Base-by-base conservation (phyloP, 2,329 filamentous ascomycete species). In the Didymella glomerata region DNA sequence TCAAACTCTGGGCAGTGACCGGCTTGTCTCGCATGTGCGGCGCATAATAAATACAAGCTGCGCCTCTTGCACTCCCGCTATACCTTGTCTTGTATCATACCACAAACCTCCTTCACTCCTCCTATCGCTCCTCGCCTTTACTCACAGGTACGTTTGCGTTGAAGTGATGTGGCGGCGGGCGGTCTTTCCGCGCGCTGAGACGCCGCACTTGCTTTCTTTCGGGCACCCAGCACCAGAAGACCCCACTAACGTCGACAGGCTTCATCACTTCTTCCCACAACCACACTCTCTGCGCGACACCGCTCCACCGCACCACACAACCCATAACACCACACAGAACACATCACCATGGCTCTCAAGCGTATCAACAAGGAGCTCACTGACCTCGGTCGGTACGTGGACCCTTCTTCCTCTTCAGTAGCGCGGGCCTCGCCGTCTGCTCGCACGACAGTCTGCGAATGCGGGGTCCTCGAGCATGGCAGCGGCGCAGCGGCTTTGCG, bases 351-450 rank as follows among this genome's bases (percentile, higher is more conserved):
- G 91, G 91, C 91, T 81, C 87, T 95, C 75, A 95, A 95, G 90
- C 89, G 91, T 82, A 95, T 95, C 82, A 94, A 94, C 87, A 95
- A 93, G 89, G 91, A 95, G 83, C 88, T 95, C 79, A 89, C 90
- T 81, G 91, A 95, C 80, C 86, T 95, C 81, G 91, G 91, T 84
- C 90, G 91, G 91, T 94, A 82, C 70, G 80, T 80, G 60, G 63
- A 62, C 60, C 47, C 44, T 54, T 27, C 58, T 62, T 50, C 64
- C 64, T 61, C 13, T 22, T 11, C 27, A 25, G 40, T 46, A 34
- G 28, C 54, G 51, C 51, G 50, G 30, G 51, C 62, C 44, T 53
- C 61, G 61, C 48, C 66, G 67, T 63, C 64, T 75, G 74, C 76
- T 77, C 74, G 75, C 76, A 77, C 71, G 75, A 73, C 72, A 68